Conservation (phyloP, 2,329 filamentous ascomycete species). For the Aspergillus hortae region DNA sequence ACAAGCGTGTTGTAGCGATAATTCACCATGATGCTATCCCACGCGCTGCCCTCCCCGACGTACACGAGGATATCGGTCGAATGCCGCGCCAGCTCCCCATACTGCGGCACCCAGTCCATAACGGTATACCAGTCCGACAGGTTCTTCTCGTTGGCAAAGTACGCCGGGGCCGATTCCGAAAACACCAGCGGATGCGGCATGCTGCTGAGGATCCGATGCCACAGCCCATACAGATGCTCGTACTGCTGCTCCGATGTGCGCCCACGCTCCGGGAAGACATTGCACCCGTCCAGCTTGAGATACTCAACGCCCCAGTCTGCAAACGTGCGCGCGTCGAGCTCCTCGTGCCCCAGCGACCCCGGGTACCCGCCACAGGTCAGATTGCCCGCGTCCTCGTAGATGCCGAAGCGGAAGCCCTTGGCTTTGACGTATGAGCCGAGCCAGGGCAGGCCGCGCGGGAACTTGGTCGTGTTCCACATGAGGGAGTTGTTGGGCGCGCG, state of each 20-base stretch:
- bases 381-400: conserved; percentile 46
- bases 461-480: conserved; percentile 40
- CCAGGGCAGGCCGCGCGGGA: conserved; percentile 44
- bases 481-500: conserved; percentile 38
- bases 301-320: conserved; percentile 42
- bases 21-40: conserved; percentile 49
- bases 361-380: conserved; percentile 45
- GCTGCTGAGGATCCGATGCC: conserved; percentile 40
- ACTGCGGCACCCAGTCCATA: conserved; percentile 44
- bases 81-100: conserved; percentile 45
- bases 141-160: conserved; percentile 38
- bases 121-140: conserved; percentile 44
- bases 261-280: conserved; percentile 25
- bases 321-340: conserved; percentile 40
- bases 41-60: conserved; percentile 38
- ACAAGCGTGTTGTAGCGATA: conserved; percentile 45
- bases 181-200: conserved; percentile 41
- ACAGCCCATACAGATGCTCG: conserved; percentile 35
- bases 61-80: conserved; percentile 45
- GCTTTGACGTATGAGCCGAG: conserved; percentile 37
- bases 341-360: conserved; percentile 41
- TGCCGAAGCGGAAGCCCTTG: conserved; percentile 44
- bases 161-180: conserved; percentile 46
- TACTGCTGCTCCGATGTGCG: conserved; percentile 24
- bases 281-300: conserved; percentile 49